These are phyloP conservation scores for Hymenoscyphus linearis DNA, from an alignment of 2,329 filamentous ascomycete species.

Conservation along the genomic window DNA sequence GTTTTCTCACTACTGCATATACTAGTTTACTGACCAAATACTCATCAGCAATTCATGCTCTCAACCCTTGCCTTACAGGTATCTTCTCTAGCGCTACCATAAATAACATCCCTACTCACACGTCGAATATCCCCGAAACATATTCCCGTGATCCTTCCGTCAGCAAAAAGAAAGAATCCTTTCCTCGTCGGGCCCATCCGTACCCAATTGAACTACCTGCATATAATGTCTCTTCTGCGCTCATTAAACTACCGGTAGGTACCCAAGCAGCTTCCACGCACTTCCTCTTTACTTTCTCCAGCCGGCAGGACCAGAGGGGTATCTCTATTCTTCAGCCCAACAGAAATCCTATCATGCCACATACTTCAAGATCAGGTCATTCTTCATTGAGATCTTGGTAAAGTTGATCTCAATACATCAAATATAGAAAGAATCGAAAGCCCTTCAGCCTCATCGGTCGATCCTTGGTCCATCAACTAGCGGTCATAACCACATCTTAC, in stretches of 20 bases:
- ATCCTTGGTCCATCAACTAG: not conserved
- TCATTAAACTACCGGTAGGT: not conserved
- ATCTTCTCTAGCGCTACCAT: not conserved
- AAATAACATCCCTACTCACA: not conserved
- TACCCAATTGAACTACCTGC: not conserved
- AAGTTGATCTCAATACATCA: not conserved
- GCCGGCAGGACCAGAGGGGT: not conserved
- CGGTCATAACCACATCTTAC: not conserved
- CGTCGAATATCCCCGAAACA: not conserved
- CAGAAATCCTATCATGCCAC: not conserved
- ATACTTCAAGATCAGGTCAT: not conserved
- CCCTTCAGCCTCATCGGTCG: not conserved
- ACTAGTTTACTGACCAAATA: not conserved
- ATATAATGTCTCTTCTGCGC: not conserved
- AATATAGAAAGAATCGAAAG: not conserved
- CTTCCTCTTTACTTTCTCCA: not conserved
- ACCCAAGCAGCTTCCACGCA: not conserved
- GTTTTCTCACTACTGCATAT: not conserved
- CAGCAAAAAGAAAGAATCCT: not conserved
- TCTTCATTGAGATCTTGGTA: not conserved
- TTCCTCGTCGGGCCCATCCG: not conserved
- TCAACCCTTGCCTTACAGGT: not conserved
- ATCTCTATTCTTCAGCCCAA: not conserved
- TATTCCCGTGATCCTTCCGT: not conserved
- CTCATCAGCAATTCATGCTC: not conserved